A percentile compares a stretch with the other conserved stretches of the same genome.
Evolutionary conservation across 2,329 filamentous ascomycete species (phyloP).

Genomic region (Aspergillus puulaauensis): DNA sequence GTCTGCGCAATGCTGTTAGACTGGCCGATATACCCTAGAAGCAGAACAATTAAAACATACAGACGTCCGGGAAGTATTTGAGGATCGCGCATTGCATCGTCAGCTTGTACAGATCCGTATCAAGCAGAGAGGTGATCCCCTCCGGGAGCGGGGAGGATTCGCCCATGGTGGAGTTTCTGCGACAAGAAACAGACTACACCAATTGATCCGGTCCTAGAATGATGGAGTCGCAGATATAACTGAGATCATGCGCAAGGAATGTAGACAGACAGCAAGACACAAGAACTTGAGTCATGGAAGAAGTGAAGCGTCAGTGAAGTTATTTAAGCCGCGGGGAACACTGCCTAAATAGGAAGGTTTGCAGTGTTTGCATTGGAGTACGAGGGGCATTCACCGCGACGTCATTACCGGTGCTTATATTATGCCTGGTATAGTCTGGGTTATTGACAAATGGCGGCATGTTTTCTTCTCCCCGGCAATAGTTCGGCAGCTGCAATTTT

Average conservation of each 20-base stretch:
- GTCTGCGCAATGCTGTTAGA: slow-evolving; percentile 36
- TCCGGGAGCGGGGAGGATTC: slow-evolving; percentile 49
- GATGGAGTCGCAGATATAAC: background rate
- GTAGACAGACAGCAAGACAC: background rate
- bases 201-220: background rate
- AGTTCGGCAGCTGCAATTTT: no score
- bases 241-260: background rate
- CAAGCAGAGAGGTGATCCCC: slow-evolving; percentile 78
- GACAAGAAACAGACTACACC: background rate
- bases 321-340: slow-evolving; percentile 10
- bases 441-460: no score
- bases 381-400: background rate
- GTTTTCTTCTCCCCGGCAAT: no score
- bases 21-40: background rate
- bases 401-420: background rate
- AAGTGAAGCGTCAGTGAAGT: background rate
- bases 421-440: background rate
- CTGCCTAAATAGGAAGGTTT: slow-evolving; percentile 8
- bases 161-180: slow-evolving; percentile 22
- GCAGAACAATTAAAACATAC: slow-evolving; percentile 32
- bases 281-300: slow-evolving; percentile 4
- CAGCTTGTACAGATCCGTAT: slow-evolving; percentile 89
- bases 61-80: slow-evolving; percentile 78
- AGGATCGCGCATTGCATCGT: slow-evolving; percentile 98
- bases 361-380: slow-evolving; percentile 13